phyloP scores from a whole-genome alignment of 768 basidiomycete genomes.

The Amyloporia xantha region DNA sequence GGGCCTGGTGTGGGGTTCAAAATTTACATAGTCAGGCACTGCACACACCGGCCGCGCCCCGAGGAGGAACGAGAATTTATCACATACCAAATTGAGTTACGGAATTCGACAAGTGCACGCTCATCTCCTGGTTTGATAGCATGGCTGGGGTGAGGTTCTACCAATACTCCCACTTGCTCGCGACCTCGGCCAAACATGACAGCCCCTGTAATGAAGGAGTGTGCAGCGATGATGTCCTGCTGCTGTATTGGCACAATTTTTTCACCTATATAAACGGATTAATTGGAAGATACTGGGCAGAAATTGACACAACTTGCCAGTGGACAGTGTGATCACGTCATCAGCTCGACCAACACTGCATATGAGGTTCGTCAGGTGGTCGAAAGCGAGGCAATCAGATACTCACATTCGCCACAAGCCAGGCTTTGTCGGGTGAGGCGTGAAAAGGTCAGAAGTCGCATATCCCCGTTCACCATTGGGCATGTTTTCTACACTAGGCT shows the following conservation, averaged over 20 bases:
- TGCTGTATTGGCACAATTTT: constrained; percentile 21
- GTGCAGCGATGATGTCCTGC: constrained; percentile 13
- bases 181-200: constrained; percentile 37
- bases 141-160: constrained; percentile 30
- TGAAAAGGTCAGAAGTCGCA: constrained; percentile 34
- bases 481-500: constrained; percentile 7
- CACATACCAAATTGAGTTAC: constrained; percentile 29
- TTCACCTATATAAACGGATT: background rate
- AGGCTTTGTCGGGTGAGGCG: constrained; percentile 33
- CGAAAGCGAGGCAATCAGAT: constrained; percentile 15
- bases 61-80: background rate
- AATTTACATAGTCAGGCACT: background rate
- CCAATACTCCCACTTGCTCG: constrained; percentile 32
- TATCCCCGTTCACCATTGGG: constrained; percentile 18
- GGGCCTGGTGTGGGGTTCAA: constrained; percentile 8
- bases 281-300: background rate
- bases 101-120: constrained; percentile 24
- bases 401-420: constrained; percentile 30
- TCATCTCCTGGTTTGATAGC: constrained; percentile 27
- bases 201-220: constrained; percentile 26
- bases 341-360: constrained; percentile 31
- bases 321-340: constrained; percentile 38
- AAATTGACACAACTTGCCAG: constrained; percentile 23
- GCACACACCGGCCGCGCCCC: background rate
- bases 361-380: background rate